Evolutionary conservation across 2,329 filamentous ascomycete species (phyloP).

Genomic region (Botryotinia globosa): DNA sequence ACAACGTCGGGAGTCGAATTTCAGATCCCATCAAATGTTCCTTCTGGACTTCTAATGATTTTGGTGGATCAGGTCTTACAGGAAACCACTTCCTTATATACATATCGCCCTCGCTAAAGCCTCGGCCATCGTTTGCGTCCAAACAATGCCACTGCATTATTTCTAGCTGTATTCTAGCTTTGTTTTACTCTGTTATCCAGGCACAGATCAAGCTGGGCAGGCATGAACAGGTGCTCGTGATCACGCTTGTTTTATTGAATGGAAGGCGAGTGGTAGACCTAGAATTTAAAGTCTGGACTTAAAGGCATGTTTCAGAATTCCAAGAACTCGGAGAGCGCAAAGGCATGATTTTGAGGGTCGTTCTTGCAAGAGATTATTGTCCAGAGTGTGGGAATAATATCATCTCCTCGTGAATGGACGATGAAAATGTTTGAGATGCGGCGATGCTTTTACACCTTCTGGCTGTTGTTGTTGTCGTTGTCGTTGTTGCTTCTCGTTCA

Average conservation of each 20-base stretch:
- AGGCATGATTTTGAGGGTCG: neutral
- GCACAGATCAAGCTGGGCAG: neutral
- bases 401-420: neutral
- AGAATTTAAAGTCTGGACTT: neutral
- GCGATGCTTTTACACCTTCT: neutral
- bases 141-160: neutral
- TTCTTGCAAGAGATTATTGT: neutral
- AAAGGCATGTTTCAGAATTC: neutral
- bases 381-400: neutral
- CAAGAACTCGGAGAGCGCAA: neutral
- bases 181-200: neutral
- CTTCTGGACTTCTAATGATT: neutral
- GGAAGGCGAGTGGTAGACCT: neutral
- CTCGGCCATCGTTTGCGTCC: neutral
- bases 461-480: neutral
- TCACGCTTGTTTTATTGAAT: neutral
- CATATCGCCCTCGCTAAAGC: neutral
- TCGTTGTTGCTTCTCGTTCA: accelerated
- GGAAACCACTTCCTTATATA: neutral
- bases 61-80: no score
- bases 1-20: neutral
- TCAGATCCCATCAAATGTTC: neutral
- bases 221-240: neutral
- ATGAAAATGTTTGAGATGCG: neutral
- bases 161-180: neutral